Evolutionary conservation across 2,329 filamentous ascomycete genomes (phyloP), one percentile per base, ranked within the genome.

Genomic region (Phoma sp.): DNA sequence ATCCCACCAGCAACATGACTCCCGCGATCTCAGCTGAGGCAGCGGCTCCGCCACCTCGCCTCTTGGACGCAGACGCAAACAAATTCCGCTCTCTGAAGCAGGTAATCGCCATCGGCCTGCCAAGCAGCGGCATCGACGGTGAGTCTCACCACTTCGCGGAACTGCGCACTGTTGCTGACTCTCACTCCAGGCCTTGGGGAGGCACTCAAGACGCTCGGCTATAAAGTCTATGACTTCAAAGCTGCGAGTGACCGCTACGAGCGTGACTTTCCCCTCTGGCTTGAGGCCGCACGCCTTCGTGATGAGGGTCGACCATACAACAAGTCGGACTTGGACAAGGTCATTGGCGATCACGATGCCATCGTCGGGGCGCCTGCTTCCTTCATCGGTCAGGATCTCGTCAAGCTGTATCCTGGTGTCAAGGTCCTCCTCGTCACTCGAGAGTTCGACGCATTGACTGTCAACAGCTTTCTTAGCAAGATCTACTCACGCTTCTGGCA

Each of bases 141-240:
- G 11, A 46, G 49, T 29, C 3, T 10, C 9, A 10, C n/a, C 14
- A 14, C 4, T n/a, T 7, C n/a, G 8, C 7, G 14, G n/a, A 23
- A 9, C 1, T 18, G 5, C 1, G 4, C 27, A 22, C 24, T 25
- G 27, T 23, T 9, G 7, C 7, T 10, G 24, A 42, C 40, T 57
- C 40, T 57, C 22, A 49, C 11, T 22, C 11, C 13, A 55, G 71
- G 70, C 7, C 58, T 73, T 10, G 64, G 67, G 5, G 63, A 70
- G 27, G 71, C 71, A 13, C 65, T 76, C 7, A 52, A 44, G 14
- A 49, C 65, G 24, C 62, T 75, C 3, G 67, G 65, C 7, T 67
- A 71, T 41, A 57, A 60, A 3, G 70, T 71, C 8, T 62, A 75
- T 43, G 75, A 77, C 49, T 70, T 73, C 52, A 68, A 74, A 59